Base-by-base conservation (phyloP, 1,139 yeast genomes). In the Magnusiomyces tetraspermus region DNA sequence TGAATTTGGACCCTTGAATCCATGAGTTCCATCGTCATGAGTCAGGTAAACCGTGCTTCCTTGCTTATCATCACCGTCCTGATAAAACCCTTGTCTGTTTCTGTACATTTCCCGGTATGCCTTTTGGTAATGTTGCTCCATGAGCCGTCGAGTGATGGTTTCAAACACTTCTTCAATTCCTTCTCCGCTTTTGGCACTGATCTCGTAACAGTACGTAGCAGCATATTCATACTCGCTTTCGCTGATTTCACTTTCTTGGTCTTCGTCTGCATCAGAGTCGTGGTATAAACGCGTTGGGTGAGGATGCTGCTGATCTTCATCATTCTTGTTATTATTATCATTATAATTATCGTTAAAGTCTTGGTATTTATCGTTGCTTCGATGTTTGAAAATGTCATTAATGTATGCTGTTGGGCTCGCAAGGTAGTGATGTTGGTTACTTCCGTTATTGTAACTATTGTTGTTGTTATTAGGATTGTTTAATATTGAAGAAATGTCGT, bases 131-230 rank as follows among this genome's bases (percentile, higher is more conserved):
- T 60, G 56, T 57, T 59, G 58, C 48, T 61, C 62, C 49, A 67
- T 62, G 23, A 67, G 60, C 53, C 65, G 63, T 19, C 68, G 57
- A 15, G 70, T 65, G 40, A 67, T 67, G 37, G 60, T 67, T 51
- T 67, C 69, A 57, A 67, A 67, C 23, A 67, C 68, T 50, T 67
- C 71, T 46, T 63, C 64, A n/a, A 67, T 70, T 3, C 71, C 72
- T 48, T 65, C 63, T 53, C 65, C 70, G 54, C 66, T 70, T 54
- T 68, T 68, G 37, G 71, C 70, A 44, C 67, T 63, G 45, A 68
- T 65, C 55, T 68, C 71, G 55, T 68, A 71, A 58, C 71, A 68
- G 21, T 66, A 64, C 42, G 62, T 63, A 13, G 64, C 63, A 2
- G 48, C 48, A 45, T 31, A 45, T 17, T 45, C 48, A 2, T 31